These are phyloP conservation scores for Phlebiopsis gigantea DNA, from an alignment of 768 basidiomycete genomes.

Conservation along the genomic window DNA sequence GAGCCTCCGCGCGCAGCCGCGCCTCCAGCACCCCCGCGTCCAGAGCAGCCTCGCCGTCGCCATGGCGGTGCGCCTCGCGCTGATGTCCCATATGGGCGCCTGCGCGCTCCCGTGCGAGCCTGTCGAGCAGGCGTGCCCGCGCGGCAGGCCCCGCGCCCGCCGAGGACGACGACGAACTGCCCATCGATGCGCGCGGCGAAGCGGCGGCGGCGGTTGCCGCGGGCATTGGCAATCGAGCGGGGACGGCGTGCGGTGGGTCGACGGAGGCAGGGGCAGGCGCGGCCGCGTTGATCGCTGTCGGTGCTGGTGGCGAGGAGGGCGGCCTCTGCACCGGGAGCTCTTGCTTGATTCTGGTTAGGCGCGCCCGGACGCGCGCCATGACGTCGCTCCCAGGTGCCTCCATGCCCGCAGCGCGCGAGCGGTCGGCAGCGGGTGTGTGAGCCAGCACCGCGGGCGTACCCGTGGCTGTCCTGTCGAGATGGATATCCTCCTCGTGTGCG, in stretches of 20 bases:
- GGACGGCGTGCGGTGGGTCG: not conserved
- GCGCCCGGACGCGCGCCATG: conserved; percentile 11
- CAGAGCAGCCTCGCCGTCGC: conserved; percentile 1
- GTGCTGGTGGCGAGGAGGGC: not conserved
- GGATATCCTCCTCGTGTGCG: not conserved
- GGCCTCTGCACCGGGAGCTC: not conserved
- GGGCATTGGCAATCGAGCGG: not conserved
- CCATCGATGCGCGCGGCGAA: conserved; percentile 7
- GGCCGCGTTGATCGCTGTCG: not conserved
- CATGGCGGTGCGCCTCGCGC: not conserved
- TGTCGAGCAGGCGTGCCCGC: conserved; percentile 36
- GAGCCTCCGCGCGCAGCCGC: conserved; percentile 42
- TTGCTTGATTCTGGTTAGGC: conserved; percentile 9
- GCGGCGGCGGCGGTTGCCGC: not conserved
- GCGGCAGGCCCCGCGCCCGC: conserved; percentile 1
- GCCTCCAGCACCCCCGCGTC: conserved; percentile 30
- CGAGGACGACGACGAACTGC: not conserved
- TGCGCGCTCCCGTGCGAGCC: conserved; percentile 39
- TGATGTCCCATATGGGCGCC: conserved; percentile 8
- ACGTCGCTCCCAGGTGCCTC: conserved; percentile 1
- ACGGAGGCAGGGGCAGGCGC: not conserved
- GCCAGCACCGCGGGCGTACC: conserved; percentile 6
- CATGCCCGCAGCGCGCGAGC: not conserved
- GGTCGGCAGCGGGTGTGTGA: not conserved
- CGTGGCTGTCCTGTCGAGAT: not conserved